Base-by-base conservation (phyloP, 495 filamentous ascomycete genomes). In the Aspergillus leporis region DNA sequence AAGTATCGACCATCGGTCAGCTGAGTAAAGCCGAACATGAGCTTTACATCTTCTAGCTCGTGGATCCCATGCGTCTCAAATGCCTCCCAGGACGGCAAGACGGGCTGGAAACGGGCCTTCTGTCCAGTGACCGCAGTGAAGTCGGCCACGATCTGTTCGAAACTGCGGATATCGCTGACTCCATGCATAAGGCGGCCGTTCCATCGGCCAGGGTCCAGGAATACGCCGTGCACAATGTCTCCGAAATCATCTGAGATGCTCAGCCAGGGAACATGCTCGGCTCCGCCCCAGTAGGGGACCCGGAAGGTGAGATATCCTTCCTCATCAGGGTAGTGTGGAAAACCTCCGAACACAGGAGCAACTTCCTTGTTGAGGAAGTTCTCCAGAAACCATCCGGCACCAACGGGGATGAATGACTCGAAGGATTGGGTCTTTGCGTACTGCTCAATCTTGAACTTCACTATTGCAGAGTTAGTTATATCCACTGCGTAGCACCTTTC, bases 161-260 rank as follows among this genome's bases (percentile, higher is more conserved):
- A 41, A 14, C 38, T 41, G 38, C 38, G 14, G 14, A 59, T 51
- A 51, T 67, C 56, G 38, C 61, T 63, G 21, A 51, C 48, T 14
- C 34, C 56, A 5, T 56, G 61, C 6, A 47, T 38, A 14, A 59
- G 12, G 7, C 25, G 43, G 14, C 51, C 40, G 19, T 62, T 59
- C 53, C 53, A 64, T 32, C 18, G 22, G 10, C 23, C 43, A 3
- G 67, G 70, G 13, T 73, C 65, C 2, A 73, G 53, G 28, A 73
- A 70, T 10, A 72, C 51, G 12, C 70, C 72, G 23, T 73, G 72
- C 1, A 75, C 61, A 36, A 72, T 63, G 51, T 75, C 72, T 1
- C 70, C 72, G 49, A 60, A 73, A 36, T 73, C 72, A 40, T 72
- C 66, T 0, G 49, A 22, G 5, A 73, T 63, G 47, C 61, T 57